These are phyloP conservation scores for Hypericum androsaemum DNA, from an alignment of 345 rosid species.

Conservation along the genomic window DNA sequence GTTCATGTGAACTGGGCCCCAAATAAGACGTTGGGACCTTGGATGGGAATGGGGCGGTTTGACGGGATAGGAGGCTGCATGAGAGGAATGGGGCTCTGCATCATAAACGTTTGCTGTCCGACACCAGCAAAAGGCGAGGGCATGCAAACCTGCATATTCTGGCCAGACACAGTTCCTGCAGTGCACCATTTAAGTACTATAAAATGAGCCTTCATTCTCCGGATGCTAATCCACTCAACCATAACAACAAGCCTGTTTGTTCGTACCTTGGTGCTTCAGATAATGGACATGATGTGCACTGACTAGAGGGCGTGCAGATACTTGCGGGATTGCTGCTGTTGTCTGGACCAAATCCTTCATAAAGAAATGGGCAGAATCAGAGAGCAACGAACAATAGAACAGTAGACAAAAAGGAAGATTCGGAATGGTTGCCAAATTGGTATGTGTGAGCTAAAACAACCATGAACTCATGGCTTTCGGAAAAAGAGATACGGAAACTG, in stretches of 20 bases:
- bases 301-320: constrained; percentile 40
- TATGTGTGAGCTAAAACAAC: too few relatives aligned
- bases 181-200: neutral
- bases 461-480: too few relatives aligned
- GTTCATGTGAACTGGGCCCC: neutral
- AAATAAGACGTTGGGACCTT: neutral
- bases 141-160: neutral
- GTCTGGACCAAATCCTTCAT: constrained; percentile 52
- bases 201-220: neutral
- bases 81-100: neutral
- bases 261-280: constrained; percentile 26
- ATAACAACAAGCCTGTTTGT: neutral
- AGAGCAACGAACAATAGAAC: constrained; percentile 4
- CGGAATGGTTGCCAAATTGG: neutral
- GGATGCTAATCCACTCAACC: too few relatives aligned
- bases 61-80: neutral
- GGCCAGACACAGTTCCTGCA: neutral
- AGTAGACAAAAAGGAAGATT: neutral
- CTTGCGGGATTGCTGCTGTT: constrained; percentile 35
- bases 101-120: neutral
- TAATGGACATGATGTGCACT: constrained; percentile 42
- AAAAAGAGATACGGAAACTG: neutral
- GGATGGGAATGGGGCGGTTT: neutral
- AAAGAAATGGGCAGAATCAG: constrained; percentile 11
- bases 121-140: neutral